Conservation (phyloP, 2,329 filamentous ascomycete genomes). For the Apiospora koreana region DNA sequence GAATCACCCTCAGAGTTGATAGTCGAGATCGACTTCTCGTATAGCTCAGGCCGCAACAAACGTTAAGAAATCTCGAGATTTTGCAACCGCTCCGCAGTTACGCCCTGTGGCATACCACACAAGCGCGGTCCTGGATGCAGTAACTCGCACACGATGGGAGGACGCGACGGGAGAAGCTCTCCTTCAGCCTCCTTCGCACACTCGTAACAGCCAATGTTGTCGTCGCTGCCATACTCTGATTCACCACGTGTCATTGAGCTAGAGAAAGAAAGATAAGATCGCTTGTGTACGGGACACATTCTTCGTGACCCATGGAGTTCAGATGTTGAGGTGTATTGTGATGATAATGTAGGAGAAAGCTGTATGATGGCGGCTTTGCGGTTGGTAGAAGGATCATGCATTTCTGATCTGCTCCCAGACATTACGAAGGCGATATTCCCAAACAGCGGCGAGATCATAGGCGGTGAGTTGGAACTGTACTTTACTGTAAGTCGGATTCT, state of each 20-base stretch:
- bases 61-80: not conserved
- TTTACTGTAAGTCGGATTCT: not conserved
- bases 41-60: not conserved
- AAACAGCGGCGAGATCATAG: slow-evolving; percentile 18
- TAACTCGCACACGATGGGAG: not conserved
- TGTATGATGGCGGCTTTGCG: slow-evolving; percentile 31
- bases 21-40: not conserved
- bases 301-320: not conserved
- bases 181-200: slow-evolving; percentile 9
- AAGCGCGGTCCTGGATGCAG: slow-evolving; percentile 5
- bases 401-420: slow-evolving; percentile 15
- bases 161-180: not conserved
- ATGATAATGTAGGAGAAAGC: slow-evolving; percentile 16
- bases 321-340: slow-evolving; percentile 8
- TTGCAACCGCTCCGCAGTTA: slow-evolving; percentile 18
- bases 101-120: slow-evolving; percentile 17
- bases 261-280: slow-evolving; percentile 10
- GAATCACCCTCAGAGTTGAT: too few relatives aligned
- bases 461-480: not conserved
- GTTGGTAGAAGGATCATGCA: slow-evolving; percentile 21
- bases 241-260: not conserved
- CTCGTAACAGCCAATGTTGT: not conserved
- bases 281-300: slow-evolving; percentile 10
- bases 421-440: slow-evolving; percentile 29
- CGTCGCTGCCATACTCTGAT: not conserved